Base-by-base conservation (phyloP, 805 yeast genomes). In the Candida pini region DNA sequence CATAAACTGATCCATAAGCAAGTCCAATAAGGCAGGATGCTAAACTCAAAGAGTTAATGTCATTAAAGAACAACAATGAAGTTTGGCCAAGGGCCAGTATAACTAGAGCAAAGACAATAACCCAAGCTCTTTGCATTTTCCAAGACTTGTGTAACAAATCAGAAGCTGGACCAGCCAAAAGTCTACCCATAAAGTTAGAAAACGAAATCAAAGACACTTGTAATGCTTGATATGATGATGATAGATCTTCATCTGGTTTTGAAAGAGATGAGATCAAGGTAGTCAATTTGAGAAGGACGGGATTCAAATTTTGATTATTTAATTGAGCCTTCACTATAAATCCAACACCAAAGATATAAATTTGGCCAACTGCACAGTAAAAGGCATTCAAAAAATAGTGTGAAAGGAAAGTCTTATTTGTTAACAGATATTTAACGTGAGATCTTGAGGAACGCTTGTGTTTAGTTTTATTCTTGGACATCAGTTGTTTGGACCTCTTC, bases 331-430 rank as follows among this genome's bases (percentile, higher is more conserved):
- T 69, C 8, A 80, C 82, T n/a, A 83, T 68, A 48, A 77, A 82
- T 0, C 94, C 94, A 23, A 83, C 78, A 3, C 83, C 71, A 49
- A 69, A 83, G 18, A 83, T 81, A 50, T 81, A 83, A 55, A 75
- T 71, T 52, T 81, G 89, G 4, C 88, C 84, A 28, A 77, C 63
- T 1, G 85, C 80, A 49, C 79, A 73, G 28, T 74, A 57, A 5
- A 73, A 54, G 0, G 83, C 74, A 17, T 80, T 61, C n/a, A 76
- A 64, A 6, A 74, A 29, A 44, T 66, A 78, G 43, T 76, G 80
- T 7, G 68, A 57, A 14, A 78, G 41, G 38, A 77, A 82, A 2
- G 58, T 46, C 14, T 55, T 55, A 24, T 53, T 52, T 3, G 45
- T 52, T 4, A 66, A 24, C 13, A 60, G 38, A 9, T 41, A 38